Conservation (phyloP, 371 early-diverging fungal species). For the Mortierella sp. region DNA sequence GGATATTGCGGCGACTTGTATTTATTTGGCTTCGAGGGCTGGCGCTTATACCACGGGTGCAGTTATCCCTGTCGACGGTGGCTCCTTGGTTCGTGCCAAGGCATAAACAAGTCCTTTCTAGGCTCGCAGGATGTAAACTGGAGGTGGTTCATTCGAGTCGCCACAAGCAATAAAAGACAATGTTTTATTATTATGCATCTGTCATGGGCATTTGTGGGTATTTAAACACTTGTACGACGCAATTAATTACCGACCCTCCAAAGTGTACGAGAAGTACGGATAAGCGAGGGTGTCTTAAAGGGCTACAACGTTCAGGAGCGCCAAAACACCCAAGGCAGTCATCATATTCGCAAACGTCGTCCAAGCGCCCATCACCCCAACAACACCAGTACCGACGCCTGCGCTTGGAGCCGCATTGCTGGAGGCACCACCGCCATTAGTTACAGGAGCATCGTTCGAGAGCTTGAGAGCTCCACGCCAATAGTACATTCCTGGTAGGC, state of each 20-base stretch:
- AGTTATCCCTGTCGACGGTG: conserved; percentile 90
- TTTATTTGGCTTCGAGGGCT: conserved; percentile 85
- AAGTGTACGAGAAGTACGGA: neutral
- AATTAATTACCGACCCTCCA: neutral
- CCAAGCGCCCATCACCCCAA: neutral
- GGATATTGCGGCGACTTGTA: conserved; percentile 90
- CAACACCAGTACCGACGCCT: neutral
- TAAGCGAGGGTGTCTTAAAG: neutral
- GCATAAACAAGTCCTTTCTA: conserved; percentile 17
- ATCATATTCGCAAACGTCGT: conserved; percentile 13
- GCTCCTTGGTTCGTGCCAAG: conserved; percentile 66
- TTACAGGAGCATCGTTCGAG: neutral
- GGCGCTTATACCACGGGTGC: conserved; percentile 89
- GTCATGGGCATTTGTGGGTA: neutral
- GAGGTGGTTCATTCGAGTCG: neutral
- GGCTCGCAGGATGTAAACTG: neutral
- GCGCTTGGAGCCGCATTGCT: neutral
- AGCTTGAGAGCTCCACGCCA: conserved; percentile 19
- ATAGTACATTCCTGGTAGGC: conserved; percentile 16
- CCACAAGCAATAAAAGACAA: neutral
- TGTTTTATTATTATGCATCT: neutral
- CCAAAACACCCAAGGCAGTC: conserved; percentile 21
- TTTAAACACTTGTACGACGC: too few relatives aligned
- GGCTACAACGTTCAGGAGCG: conserved; percentile 7
- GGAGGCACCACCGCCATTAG: neutral